Percentiles rank a stretch among this genome's conserved stretches.
These are phyloP conservation scores for Parasitella parasitica DNA, from an alignment of 371 early-diverging fungal genomes.

Conservation along the genomic window DNA sequence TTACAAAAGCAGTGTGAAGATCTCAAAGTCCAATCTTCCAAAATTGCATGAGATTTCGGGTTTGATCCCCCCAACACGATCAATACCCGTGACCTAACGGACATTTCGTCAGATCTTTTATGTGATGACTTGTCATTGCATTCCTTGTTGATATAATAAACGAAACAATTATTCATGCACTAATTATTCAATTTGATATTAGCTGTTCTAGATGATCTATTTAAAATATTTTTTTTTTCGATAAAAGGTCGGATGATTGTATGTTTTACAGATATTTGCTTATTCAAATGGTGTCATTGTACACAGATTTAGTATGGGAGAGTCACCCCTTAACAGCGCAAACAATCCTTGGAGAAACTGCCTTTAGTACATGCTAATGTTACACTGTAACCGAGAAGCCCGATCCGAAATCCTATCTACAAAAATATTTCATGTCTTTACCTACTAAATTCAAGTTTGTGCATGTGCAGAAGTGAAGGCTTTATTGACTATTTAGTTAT, in stretches of 20 bases:
- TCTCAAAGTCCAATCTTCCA: not conserved
- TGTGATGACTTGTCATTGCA: not conserved
- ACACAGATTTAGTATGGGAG: not conserved
- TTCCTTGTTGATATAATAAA: not conserved
- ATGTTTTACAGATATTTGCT: not conserved
- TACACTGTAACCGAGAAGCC: not conserved
- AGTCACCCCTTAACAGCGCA: not conserved
- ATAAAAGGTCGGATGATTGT: not conserved
- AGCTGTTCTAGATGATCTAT: not conserved
- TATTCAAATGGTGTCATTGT: not conserved
- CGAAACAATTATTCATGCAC: not conserved
- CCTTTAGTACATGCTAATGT: not conserved
- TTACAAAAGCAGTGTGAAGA: not conserved
- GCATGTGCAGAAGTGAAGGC: not conserved
- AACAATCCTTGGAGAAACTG: not conserved
- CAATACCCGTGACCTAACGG: not conserved
- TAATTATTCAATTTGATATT: not conserved
- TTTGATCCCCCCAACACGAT: not conserved
- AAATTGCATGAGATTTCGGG: not conserved
- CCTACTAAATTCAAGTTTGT: not conserved
- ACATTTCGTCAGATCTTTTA: not conserved
- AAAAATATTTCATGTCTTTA: too few relatives aligned
- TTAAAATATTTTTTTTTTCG: not conserved
- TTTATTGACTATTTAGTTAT: too few relatives aligned
- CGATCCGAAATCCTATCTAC: not conserved